A percentile compares a stretch with the other conserved stretches of the same genome.
Conservation (phyloP, 305 asterid genomes). For the Fraxinus sp. region DNA sequence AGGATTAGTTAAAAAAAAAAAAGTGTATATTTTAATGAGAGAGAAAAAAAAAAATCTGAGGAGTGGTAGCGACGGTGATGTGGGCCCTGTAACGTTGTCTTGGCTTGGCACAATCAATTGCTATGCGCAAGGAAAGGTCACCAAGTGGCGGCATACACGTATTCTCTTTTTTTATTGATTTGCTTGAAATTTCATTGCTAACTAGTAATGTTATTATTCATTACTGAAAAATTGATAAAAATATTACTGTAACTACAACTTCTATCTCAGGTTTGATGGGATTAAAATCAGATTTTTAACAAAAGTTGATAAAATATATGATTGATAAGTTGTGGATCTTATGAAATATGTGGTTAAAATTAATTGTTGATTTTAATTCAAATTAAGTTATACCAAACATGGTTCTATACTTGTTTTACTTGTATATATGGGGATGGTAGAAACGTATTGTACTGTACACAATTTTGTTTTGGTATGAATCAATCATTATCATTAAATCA, state of each 20-base stretch:
- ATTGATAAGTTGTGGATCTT: no score
- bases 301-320: no score
- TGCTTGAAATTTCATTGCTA: background rate
- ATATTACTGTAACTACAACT: no score
- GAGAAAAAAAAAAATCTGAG: background rate
- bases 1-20: background rate
- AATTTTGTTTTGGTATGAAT: background rate
- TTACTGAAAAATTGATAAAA: no score
- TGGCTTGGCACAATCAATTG: conserved; percentile 10
- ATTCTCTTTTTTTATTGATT: conserved; percentile 17
- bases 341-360: no score
- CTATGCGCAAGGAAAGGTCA: conserved; percentile 1
- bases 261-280: no score
- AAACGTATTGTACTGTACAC: background rate
- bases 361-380: no score
- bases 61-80: background rate
- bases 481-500: background rate
- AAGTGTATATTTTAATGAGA: background rate
- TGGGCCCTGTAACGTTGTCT: conserved; percentile 23
- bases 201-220: no score
- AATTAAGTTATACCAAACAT: no score
- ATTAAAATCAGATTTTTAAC: no score
- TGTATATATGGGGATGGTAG: background rate
- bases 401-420: background rate
- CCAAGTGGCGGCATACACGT: conserved; percentile 20